A percentile compares a stretch with the other conserved stretches of the same genome.
These are phyloP conservation scores for Phylloporus arenicola DNA, from an alignment of 768 basidiomycete genomes.

Conservation along the genomic window DNA sequence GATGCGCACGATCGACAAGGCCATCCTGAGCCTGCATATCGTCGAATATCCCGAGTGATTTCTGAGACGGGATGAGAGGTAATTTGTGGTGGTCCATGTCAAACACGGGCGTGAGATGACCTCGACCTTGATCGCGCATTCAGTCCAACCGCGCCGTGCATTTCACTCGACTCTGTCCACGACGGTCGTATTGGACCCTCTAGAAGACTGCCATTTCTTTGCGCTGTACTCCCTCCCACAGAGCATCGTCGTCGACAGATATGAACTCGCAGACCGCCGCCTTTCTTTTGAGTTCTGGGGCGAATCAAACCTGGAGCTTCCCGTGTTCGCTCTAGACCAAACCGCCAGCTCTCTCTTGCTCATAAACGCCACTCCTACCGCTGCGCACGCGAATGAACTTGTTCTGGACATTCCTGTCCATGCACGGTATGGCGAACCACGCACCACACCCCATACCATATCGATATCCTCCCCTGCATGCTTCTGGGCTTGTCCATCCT, in stretches of 20 bases:
- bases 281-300: conserved; percentile 35
- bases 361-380: conserved; percentile 21
- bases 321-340: conserved; percentile 33
- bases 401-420: conserved; percentile 39
- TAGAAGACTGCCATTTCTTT: conserved; percentile 26
- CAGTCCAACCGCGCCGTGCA: conserved; percentile 20
- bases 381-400: conserved; percentile 5
- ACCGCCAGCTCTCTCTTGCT: conserved; percentile 28
- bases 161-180: conserved; percentile 31
- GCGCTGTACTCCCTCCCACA: conserved; percentile 35
- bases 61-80: conserved; percentile 7
- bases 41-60: conserved; percentile 18
- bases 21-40: conserved; percentile 22
- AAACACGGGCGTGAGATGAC: conserved; percentile 10
- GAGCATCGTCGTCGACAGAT: conserved; percentile 39
- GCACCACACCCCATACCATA: conserved; percentile 15
- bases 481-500: conserved; percentile 30
- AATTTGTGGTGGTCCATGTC: conserved; percentile 15
- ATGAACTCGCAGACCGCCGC: conserved; percentile 35
- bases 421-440: conserved; percentile 37
- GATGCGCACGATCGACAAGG: conserved; percentile 22
- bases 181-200: conserved; percentile 9
- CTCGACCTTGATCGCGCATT: conserved; percentile 12
- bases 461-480: conserved; percentile 23
- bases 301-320: conserved; percentile 39